Percentiles rank a stretch among this genome's conserved stretches.
Evolutionary conservation across 169 alveolate genomes (phyloP).

Genomic region (Toxoplasma gondii): DNA sequence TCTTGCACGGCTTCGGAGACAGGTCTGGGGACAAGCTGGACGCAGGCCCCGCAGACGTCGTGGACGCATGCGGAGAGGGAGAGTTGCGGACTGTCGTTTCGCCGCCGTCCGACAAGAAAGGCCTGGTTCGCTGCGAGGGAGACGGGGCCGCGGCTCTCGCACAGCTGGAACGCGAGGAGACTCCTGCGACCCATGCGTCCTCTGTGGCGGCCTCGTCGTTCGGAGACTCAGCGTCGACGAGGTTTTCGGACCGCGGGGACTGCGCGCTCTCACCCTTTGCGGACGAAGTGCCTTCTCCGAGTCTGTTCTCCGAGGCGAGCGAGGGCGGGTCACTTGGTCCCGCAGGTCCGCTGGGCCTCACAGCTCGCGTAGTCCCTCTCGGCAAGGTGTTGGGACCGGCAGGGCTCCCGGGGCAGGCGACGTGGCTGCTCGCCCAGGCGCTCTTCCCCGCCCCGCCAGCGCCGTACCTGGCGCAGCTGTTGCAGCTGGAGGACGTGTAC

Average conservation of each 20-base stretch:
- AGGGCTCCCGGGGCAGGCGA: neutral
- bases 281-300: neutral
- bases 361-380: neutral
- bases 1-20: no score
- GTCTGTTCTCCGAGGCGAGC: neutral
- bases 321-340: neutral
- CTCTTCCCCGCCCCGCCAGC: neutral
- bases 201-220: neutral
- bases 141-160: neutral
- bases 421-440: neutral
- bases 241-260: neutral
- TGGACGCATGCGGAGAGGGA: no score
- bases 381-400: neutral
- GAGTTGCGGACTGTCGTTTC: no score
- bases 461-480: neutral
- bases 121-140: neutral
- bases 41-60: no score
- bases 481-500: conserved; percentile 8
- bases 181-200: neutral
- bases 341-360: neutral
- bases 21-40: no score
- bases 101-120: no score
- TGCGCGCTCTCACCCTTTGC: neutral
- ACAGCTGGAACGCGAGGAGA: neutral
- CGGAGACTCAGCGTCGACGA: neutral